A percentile compares a stretch with the other conserved stretches of the same genome.
These are phyloP conservation scores for Apiotrichum gamsii DNA, from an alignment of 1,284 basidiomycete genomes.

Conservation along the genomic window DNA sequence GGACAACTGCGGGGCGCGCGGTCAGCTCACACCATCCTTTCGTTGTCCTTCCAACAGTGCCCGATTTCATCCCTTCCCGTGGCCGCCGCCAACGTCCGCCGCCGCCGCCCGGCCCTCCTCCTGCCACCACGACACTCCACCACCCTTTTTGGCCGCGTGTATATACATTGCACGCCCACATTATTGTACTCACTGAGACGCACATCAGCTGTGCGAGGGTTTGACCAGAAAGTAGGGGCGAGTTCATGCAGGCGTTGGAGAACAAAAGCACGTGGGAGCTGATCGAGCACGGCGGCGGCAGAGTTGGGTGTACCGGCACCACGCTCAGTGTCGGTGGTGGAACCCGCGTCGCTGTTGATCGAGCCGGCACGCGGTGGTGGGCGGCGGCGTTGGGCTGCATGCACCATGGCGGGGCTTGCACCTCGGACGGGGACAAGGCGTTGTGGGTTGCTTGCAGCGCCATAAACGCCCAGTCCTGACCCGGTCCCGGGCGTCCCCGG, in stretches of 20 bases:
- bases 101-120: no score
- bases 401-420: no score
- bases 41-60: no score
- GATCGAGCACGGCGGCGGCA: constrained; percentile 13
- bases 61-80: no score
- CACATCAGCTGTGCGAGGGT: constrained; percentile 34
- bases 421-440: no score
- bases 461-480: no score
- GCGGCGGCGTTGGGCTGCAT: not conserved
- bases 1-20: constrained; percentile 8
- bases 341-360: not conserved
- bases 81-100: no score
- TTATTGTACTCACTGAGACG: constrained; percentile 34
- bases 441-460: no score
- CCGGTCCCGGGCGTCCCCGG: no score
- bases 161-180: no score
- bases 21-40: no score
- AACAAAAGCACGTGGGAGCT: constrained; percentile 34
- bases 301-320: not conserved
- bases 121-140: not conserved
- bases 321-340: not conserved
- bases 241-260: constrained; percentile 33
- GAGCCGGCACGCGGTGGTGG: not conserved
- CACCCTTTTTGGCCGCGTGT: not conserved
- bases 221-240: constrained; percentile 37